Percentiles rank a stretch among this genome's conserved stretches.
These are phyloP conservation scores for Mucor plumbeus DNA, from an alignment of 371 early-diverging fungal genomes.

Conservation along the genomic window DNA sequence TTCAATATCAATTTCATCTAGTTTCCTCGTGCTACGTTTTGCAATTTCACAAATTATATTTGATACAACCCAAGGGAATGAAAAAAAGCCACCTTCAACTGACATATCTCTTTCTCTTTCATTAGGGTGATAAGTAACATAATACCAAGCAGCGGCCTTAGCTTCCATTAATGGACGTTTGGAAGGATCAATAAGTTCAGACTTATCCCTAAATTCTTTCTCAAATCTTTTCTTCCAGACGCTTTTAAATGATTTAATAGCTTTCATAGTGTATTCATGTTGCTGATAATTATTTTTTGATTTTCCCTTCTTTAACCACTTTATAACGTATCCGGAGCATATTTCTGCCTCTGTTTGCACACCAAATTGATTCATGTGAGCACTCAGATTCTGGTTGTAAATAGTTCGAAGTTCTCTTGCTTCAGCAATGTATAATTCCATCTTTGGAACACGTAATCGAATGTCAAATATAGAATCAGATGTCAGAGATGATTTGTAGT, in stretches of 20 bases:
- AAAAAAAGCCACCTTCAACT: constrained; percentile 39
- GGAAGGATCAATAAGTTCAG: constrained; percentile 19
- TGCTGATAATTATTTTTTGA: constrained; percentile 55
- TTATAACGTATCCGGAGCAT: constrained; percentile 50
- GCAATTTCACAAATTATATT: constrained; percentile 64
- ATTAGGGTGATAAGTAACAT: constrained; percentile 66
- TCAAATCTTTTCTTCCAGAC: constrained; percentile 52
- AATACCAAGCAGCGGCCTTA: constrained; percentile 82
- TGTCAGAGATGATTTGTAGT: constrained; percentile 34
- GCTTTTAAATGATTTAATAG: constrained; percentile 42
- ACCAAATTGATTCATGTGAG: constrained; percentile 74
- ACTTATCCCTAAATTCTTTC: constrained; percentile 41
- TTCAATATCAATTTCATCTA: neutral
- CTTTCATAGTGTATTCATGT: constrained; percentile 48
- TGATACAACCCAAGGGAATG: constrained; percentile 72
- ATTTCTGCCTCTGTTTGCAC: constrained; percentile 59
- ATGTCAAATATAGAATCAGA: constrained; percentile 44
- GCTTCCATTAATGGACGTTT: constrained; percentile 34
- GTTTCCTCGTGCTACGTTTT: constrained; percentile 19
- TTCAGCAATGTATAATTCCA: constrained; percentile 60
- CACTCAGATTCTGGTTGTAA: constrained; percentile 61
- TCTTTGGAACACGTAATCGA: constrained; percentile 56
- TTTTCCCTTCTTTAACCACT: constrained; percentile 41
- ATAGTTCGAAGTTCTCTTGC: constrained; percentile 44
- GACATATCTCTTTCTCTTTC: constrained; percentile 31